Percentiles rank a stretch among this genome's conserved stretches.
Evolutionary conservation across 331 rosid genomes (phyloP).

Genomic region (Cydonia oblonga): DNA sequence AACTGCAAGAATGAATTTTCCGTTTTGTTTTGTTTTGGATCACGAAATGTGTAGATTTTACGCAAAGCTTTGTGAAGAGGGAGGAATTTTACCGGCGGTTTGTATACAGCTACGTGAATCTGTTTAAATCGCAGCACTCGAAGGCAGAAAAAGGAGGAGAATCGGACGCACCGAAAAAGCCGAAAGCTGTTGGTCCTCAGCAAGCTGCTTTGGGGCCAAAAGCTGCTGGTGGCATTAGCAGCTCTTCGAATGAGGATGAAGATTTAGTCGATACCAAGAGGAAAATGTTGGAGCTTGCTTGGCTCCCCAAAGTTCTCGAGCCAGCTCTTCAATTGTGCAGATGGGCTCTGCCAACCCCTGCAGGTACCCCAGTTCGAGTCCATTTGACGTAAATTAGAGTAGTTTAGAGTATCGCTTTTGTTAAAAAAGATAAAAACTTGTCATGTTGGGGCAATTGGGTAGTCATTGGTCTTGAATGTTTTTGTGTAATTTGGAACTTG

Average conservation of each 20-base stretch:
- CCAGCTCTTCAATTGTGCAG: constrained; percentile 81
- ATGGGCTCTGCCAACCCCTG: constrained; percentile 58
- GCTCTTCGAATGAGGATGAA: constrained; percentile 40
- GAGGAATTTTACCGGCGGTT: constrained; percentile 32
- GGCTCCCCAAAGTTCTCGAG: constrained; percentile 81
- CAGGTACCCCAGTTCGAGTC: constrained; percentile 29
- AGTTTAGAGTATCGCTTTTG: neutral
- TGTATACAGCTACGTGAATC: constrained; percentile 29
- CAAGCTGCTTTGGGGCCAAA: neutral
- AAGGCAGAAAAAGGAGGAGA: constrained; percentile 42
- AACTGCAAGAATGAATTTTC: neutral
- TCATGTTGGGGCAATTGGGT: neutral
- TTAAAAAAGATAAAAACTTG: neutral
- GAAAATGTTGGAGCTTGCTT: constrained; percentile 60
- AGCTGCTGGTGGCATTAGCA: constrained; percentile 22
- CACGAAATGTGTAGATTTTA: constrained; percentile 27
- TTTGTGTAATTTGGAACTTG: neutral
- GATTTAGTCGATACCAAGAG: constrained; percentile 42
- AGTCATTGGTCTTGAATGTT: neutral
- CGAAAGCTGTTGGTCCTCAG: constrained; percentile 17
- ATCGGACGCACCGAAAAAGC: constrained; percentile 24
- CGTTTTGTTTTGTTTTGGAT: neutral
- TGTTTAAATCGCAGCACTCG: constrained; percentile 41
- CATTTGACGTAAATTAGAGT: neutral
- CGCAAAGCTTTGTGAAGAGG: constrained; percentile 23